Evolutionary conservation across 176 grass and related monocot genomes (phyloP).

Genomic region (Oryza australiensis): DNA sequence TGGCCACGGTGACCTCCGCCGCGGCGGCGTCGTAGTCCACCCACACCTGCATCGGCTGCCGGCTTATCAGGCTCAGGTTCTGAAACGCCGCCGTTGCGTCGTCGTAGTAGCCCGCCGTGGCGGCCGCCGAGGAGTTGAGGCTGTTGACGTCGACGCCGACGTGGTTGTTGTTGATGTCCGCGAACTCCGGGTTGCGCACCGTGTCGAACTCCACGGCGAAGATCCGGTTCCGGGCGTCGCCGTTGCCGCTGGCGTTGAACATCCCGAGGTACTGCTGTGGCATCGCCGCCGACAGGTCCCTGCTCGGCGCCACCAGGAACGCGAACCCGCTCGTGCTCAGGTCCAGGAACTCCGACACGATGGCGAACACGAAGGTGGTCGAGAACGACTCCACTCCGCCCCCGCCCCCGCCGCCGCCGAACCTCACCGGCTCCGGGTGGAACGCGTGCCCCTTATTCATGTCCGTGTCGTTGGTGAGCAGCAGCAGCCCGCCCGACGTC

Average conservation of each 20-base stretch:
- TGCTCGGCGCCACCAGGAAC: conserved; percentile 34
- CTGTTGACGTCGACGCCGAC: conserved; percentile 57
- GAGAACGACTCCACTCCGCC: conserved; percentile 23
- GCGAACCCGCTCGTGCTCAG: conserved; percentile 53
- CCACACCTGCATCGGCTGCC: conserved; percentile 50
- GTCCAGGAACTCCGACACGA: conserved; percentile 47
- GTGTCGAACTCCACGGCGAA: conserved; percentile 51
- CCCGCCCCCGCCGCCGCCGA: not conserved
- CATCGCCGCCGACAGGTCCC: conserved; percentile 33
- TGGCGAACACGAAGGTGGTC: conserved; percentile 52
- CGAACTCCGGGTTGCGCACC: conserved; percentile 55
- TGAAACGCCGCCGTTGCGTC: conserved; percentile 17
- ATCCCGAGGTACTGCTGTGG: conserved; percentile 50
- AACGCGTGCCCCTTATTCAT: conserved; percentile 50
- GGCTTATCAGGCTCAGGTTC: conserved; percentile 39
- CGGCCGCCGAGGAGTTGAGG: conserved; percentile 39
- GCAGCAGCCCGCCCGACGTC: conserved; percentile 33
- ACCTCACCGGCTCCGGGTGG: conserved; percentile 30
- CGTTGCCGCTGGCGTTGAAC: conserved; percentile 48
- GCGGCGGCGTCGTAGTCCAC: conserved; percentile 37
- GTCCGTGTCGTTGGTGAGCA: conserved; percentile 52
- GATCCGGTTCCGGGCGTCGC: conserved; percentile 32
- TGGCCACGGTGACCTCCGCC: conserved; percentile 28
- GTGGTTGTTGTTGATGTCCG: conserved; percentile 51
- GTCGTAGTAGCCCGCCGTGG: conserved; percentile 40